Conservation (phyloP, 2,329 filamentous ascomycete species). For the Claviceps pazoutovae region DNA sequence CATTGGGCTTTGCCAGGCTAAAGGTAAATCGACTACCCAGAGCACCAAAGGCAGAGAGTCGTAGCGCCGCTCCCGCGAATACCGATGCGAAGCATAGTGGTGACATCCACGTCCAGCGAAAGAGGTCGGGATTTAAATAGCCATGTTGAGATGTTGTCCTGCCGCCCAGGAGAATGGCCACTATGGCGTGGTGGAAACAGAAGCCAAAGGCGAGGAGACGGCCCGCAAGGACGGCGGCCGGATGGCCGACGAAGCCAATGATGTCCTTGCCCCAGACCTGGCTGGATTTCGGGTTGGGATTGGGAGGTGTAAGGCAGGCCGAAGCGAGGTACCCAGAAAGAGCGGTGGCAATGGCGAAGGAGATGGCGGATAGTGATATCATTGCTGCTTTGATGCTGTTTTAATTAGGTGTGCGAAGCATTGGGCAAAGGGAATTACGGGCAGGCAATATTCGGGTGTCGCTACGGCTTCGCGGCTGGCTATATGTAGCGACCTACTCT, state of each 20-base stretch:
- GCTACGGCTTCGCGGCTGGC: too few species aligned
- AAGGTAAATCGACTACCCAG: constrained; percentile 42
- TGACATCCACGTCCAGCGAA: constrained; percentile 21
- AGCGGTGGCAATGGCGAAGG: constrained; percentile 1
- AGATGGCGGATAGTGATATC: constrained; percentile 2
- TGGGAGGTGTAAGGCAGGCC: background rate
- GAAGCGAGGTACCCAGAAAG: constrained; percentile 1
- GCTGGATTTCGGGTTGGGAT: background rate
- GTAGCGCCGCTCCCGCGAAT: constrained; percentile 16
- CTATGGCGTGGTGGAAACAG: background rate
- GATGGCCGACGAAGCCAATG: background rate
- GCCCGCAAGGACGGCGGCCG: background rate
- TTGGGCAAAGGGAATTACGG: too few species aligned
- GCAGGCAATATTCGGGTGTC: too few species aligned
- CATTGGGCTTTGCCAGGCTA: constrained; percentile 30
- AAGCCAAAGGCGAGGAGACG: background rate
- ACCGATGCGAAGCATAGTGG: constrained; percentile 17
- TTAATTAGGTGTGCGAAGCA: background rate
- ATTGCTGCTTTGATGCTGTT: background rate
- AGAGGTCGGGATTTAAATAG: constrained; percentile 13
- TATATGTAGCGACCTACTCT: too few species aligned
- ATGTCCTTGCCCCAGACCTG: constrained; percentile 3
- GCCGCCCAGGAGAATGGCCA: background rate
- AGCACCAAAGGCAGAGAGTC: constrained; percentile 24
- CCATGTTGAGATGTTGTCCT: background rate